These are phyloP conservation scores for Daphne laureola DNA, from an alignment of 441 rosid species.

Conservation along the genomic window DNA sequence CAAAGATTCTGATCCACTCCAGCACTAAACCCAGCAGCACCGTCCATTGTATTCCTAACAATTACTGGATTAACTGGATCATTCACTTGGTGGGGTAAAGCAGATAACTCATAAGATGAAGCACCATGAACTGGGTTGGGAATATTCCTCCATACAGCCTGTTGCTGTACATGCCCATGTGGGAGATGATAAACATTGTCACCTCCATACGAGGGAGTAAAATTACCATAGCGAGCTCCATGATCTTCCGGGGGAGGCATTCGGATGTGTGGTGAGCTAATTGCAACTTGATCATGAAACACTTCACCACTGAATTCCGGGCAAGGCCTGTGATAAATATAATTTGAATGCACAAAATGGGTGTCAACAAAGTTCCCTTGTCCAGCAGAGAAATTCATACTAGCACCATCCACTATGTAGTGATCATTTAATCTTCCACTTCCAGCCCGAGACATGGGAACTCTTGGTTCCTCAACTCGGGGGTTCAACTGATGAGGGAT, in stretches of 20 bases:
- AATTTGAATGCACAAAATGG: conserved; percentile 39
- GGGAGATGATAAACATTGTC: conserved; percentile 44
- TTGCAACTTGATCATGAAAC: conserved; percentile 54
- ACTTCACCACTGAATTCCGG: conserved; percentile 54
- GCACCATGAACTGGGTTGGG: conserved; percentile 44
- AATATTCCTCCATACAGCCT: conserved; percentile 57
- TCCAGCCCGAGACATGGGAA: conserved; percentile 49
- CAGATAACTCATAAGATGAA: conserved; percentile 41
- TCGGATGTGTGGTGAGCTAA: conserved; percentile 33
- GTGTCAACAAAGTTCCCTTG: conserved; percentile 46
- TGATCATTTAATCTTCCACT: conserved; percentile 75
- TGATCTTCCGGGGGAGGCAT: conserved; percentile 47
- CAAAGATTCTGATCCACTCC: conserved; percentile 50
- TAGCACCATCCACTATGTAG: conserved; percentile 49
- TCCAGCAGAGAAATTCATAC: conserved; percentile 52
- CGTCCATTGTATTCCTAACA: conserved; percentile 42
- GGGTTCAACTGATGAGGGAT: conserved; percentile 57
- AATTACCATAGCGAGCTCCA: conserved; percentile 45
- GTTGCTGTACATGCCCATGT: conserved; percentile 49
- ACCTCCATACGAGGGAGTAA: conserved; percentile 50
- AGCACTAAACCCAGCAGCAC: conserved; percentile 35
- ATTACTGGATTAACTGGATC: conserved; percentile 41
- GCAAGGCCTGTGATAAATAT: conserved; percentile 43
- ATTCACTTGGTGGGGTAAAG: conserved; percentile 42
- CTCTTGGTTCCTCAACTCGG: conserved; percentile 58